These are phyloP conservation scores for Stylosanthes scabra DNA, from an alignment of 331 rosid genomes.

Conservation along the genomic window DNA sequence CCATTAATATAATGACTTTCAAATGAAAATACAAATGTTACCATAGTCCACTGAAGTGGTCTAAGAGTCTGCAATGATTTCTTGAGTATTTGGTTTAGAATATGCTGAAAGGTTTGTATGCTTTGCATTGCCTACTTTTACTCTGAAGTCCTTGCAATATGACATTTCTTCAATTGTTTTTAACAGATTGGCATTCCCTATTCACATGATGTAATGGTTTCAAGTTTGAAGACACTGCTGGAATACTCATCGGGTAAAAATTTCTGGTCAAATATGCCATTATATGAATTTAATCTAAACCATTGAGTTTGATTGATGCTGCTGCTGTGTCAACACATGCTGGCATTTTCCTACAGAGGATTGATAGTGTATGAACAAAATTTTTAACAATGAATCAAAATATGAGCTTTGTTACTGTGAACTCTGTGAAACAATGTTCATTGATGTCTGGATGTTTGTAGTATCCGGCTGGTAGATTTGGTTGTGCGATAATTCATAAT, in stretches of 20 bases:
- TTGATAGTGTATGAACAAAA: slow-evolving; percentile 39
- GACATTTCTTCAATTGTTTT: slow-evolving; percentile 13
- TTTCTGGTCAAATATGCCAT: slow-evolving; percentile 29
- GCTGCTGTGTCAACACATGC: slow-evolving; percentile 36
- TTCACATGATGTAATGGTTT: slow-evolving; percentile 38
- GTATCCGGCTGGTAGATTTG: slow-evolving; percentile 47
- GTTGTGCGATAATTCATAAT: slow-evolving; percentile 50
- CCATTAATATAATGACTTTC: no score
- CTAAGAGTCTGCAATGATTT: no score
- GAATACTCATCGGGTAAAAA: slow-evolving; percentile 10
- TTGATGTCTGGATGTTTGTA: slow-evolving; percentile 47
- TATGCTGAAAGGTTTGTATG: neutral
- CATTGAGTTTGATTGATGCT: slow-evolving; percentile 27
- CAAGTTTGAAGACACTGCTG: slow-evolving; percentile 21
- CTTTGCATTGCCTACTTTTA: slow-evolving; percentile 3
- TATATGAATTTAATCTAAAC: slow-evolving; percentile 13
- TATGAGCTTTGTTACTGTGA: slow-evolving; percentile 36
- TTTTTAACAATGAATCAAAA: slow-evolving; percentile 16
- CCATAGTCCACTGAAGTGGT: no score
- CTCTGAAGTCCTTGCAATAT: slow-evolving; percentile 16
- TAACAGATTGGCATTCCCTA: slow-evolving; percentile 46
- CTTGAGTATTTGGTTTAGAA: neutral
- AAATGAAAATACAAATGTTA: no score
- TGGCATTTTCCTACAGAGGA: slow-evolving; percentile 33
- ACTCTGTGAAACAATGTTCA: slow-evolving; percentile 41